Percentiles rank a stretch among this genome's conserved stretches.
These are phyloP conservation scores for Sphagnum magellanicum DNA, from an alignment of 228 moss, liverwort and hornwort species.

Conservation along the genomic window DNA sequence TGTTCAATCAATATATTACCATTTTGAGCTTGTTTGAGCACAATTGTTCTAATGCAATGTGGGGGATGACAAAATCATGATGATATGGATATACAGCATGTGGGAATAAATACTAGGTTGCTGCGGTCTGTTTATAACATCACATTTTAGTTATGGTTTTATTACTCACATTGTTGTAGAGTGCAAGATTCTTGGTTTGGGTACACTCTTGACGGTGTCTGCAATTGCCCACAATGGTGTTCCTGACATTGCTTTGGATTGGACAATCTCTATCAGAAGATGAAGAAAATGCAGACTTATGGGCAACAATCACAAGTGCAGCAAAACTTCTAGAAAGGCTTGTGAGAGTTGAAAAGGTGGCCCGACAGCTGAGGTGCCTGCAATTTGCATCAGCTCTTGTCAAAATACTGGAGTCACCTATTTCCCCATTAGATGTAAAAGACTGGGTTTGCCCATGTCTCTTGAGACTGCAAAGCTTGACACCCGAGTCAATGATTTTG, in stretches of 20 bases:
- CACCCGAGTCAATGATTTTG: conserved; percentile 8
- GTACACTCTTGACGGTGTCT: too few species aligned
- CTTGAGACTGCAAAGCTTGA: conserved; percentile 41
- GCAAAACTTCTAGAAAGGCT: conserved; percentile 59
- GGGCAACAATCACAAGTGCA: conserved; percentile 36
- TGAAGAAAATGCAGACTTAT: conserved; percentile 20
- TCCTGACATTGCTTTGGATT: too few species aligned
- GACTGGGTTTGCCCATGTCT: conserved; percentile 67
- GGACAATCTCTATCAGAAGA: conserved; percentile 15
- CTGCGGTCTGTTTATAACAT: too few species aligned
- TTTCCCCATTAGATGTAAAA: conserved; percentile 39
- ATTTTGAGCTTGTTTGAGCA: neutral
- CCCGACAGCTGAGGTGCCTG: conserved; percentile 8
- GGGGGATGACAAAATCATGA: too few species aligned
- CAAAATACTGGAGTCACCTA: conserved; percentile 30
- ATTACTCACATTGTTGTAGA: too few species aligned
- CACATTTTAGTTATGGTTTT: too few species aligned
- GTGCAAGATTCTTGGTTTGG: too few species aligned
- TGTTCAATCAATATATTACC: too few species aligned
- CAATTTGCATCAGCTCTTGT: conserved; percentile 27
- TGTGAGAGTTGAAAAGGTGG: conserved; percentile 32
- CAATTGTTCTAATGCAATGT: neutral
- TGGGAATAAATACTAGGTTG: too few species aligned
- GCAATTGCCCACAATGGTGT: too few species aligned
- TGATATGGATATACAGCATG: too few species aligned